Conservation (phyloP, 1,284 basidiomycete species). For the Cronartium ribicola region DNA sequence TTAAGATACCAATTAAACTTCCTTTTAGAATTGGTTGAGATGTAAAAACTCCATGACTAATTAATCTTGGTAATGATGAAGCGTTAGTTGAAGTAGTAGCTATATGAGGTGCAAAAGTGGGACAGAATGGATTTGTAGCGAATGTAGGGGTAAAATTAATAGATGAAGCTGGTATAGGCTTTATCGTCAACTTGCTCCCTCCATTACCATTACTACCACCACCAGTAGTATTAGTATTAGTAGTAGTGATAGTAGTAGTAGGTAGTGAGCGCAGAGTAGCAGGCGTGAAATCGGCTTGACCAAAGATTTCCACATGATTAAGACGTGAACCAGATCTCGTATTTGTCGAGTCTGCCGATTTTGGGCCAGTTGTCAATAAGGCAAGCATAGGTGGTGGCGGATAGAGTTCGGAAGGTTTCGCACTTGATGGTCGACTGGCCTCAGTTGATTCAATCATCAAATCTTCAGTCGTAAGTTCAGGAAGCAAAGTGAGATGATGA, state of each 20-base stretch:
- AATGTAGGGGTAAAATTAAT: conserved; percentile 44
- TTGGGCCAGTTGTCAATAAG: background rate
- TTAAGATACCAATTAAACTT: conserved; percentile 51
- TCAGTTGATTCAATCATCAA: background rate
- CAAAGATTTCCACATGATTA: conserved; percentile 4
- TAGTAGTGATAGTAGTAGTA: conserved; percentile 18
- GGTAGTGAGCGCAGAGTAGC: conserved; percentile 42
- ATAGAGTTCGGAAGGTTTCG: background rate
- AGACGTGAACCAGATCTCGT: conserved; percentile 5
- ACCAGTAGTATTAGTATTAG: conserved; percentile 30
- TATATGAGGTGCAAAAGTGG: conserved; percentile 56
- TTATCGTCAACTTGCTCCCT: conserved; percentile 11
- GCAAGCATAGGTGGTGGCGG: conserved; percentile 1
- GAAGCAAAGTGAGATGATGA: background rate
- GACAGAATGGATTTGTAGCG: conserved; percentile 58
- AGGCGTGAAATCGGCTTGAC: conserved; percentile 18
- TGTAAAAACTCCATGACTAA: conserved; percentile 54
- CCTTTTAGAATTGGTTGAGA: conserved; percentile 51
- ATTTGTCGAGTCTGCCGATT: background rate
- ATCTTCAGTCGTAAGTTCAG: background rate
- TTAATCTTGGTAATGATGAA: conserved; percentile 52
- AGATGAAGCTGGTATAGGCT: conserved; percentile 28
- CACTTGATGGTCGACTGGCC: background rate
- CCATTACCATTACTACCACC: conserved; percentile 1
- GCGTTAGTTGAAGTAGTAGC: conserved; percentile 11